Evolutionary conservation across 2,329 filamentous ascomycete species (phyloP).

Genomic region (Colletotrichum tropicale): DNA sequence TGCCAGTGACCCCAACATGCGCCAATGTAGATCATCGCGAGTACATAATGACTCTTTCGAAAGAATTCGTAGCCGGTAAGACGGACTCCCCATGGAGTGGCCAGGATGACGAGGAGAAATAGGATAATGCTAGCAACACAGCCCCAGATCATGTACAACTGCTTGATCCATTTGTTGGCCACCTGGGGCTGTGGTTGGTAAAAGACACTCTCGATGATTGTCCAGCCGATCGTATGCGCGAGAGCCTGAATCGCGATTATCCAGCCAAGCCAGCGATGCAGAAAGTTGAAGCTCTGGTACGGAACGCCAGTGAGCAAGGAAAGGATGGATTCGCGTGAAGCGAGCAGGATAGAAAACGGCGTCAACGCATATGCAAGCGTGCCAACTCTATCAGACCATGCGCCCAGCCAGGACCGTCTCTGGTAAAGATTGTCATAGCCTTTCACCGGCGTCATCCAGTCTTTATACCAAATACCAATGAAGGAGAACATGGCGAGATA

Average conservation of each 20-base stretch:
- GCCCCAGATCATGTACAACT: conserved; percentile 77
- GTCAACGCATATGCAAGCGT: conserved; percentile 76
- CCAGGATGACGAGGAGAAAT: conserved; percentile 64
- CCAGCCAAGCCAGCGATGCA: conserved; percentile 78
- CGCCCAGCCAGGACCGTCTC: conserved; percentile 68
- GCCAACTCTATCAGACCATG: conserved; percentile 72
- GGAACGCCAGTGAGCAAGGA: conserved; percentile 74
- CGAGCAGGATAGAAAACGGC: conserved; percentile 70
- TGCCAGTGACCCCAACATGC: conserved; percentile 79
- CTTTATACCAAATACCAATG: conserved; percentile 70
- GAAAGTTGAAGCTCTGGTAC: conserved; percentile 78
- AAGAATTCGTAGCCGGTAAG: conserved; percentile 79
- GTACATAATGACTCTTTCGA: conserved; percentile 73
- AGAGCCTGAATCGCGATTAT: conserved; percentile 72
- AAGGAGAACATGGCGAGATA: conserved; percentile 75
- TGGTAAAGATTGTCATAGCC: conserved; percentile 59
- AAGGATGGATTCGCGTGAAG: conserved; percentile 72
- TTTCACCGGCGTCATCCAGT: conserved; percentile 73
- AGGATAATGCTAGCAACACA: conserved; percentile 60
- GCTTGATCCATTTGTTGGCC: conserved; percentile 59
- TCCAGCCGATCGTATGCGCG: conserved; percentile 76
- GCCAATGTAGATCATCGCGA: conserved; percentile 76
- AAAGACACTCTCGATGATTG: conserved; percentile 65
- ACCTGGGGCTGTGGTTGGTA: conserved; percentile 74
- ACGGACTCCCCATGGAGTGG: conserved; percentile 60